Evolutionary conservation across 2,329 filamentous ascomycete genomes (phyloP), one percentile per base, ranked within the genome.

Genomic region (Colletotrichum gloeosporioides): DNA sequence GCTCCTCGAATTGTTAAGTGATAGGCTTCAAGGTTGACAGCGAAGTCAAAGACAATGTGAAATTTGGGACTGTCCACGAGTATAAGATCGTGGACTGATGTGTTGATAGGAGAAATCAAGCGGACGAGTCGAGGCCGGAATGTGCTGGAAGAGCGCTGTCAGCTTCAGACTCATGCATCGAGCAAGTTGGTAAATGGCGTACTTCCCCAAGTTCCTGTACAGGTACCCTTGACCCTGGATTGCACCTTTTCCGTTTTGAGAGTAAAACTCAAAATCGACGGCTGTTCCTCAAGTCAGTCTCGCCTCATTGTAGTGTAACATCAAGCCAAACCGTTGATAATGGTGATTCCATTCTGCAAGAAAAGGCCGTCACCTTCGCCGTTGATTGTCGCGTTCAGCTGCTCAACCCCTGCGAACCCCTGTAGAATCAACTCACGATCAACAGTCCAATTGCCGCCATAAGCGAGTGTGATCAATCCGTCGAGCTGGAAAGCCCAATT

Each of bases 341-440:
- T 49, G 12, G 55, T 63, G 62, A 64, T 36, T 6, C 62, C 62
- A 25, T 64, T 64, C 29, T 64, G 62, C 62, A 36, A 22, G n/a
- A 64, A 64, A n/a, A 34, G 62, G 13, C 62, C 62, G 22, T 64
- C 62, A n/a, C 62, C 62, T 64, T 64, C 62, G 62, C 31, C 62
- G 13, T 36, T 64, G 62, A 64, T 64, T 31, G 62, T 64, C 12
- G 62, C 62, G 62, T 64, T 64, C 62, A 64, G 62, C 62, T 31
- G 62, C 31, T 16, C 62, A 36, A 64, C 13, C 18, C 62, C 62
- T 34, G 62, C 62, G 62, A 64, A 64, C 4, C 62, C 62, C 36
- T 64, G 62, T 16, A 64, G 36, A 31, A 64, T 64, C 31, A 64
- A 64, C 62, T 64, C 62, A 64, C 31, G 62, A 25, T 49, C 39